Evolutionary conservation across 2,329 filamentous ascomycete genomes (phyloP).

Genomic region (Lachnellula subtilissima): DNA sequence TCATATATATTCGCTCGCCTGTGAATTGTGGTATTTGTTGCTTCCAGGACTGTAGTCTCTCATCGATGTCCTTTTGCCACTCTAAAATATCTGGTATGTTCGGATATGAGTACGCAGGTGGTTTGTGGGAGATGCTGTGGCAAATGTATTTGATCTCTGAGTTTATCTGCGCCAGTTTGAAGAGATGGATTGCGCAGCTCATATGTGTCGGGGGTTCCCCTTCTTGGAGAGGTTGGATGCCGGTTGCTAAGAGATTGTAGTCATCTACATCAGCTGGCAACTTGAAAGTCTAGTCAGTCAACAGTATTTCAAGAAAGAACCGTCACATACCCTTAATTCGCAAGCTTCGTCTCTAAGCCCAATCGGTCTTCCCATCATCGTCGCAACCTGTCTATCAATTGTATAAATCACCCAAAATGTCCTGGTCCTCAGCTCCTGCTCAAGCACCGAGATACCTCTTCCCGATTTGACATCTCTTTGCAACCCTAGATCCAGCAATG

Average conservation of each 20-base stretch:
- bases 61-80: constrained; percentile 43
- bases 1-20: constrained; percentile 22
- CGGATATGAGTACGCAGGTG: constrained; percentile 46
- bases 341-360: constrained; percentile 51
- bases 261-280: constrained; percentile 22
- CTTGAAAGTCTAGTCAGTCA: constrained; percentile 4
- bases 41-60: constrained; percentile 38
- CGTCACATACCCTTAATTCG: constrained; percentile 41
- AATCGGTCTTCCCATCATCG: constrained; percentile 53
- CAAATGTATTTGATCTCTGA: constrained; percentile 55
- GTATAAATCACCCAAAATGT: constrained; percentile 52
- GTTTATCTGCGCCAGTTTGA: constrained; percentile 44
- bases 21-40: constrained; percentile 31
- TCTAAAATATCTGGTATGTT: constrained; percentile 38
- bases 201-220: constrained; percentile 30
- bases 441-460: constrained; percentile 40
- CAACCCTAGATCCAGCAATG: constrained; percentile 46
- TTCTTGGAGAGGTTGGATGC: constrained; percentile 11
- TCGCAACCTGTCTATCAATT: constrained; percentile 47
- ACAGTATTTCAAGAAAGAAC: background rate
- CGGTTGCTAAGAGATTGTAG: constrained; percentile 8
- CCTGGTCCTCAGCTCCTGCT: constrained; percentile 50
- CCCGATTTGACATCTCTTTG: constrained; percentile 44
- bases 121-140: constrained; percentile 45
- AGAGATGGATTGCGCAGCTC: constrained; percentile 44